Conservation (phyloP, 139 green algal species). For the Picochlorum sp. region DNA sequence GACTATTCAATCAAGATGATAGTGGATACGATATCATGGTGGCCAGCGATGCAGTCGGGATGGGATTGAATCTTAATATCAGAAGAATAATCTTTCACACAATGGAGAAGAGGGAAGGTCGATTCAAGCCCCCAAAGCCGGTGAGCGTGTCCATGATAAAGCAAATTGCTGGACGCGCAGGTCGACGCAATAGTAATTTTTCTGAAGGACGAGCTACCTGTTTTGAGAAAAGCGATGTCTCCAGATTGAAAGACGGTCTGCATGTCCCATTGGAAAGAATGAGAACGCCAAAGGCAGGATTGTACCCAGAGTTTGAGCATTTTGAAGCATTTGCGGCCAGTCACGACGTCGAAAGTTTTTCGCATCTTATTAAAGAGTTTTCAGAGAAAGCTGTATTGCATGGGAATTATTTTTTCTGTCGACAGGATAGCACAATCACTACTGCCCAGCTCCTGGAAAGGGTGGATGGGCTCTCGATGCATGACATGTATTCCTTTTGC, state of each 20-base stretch:
- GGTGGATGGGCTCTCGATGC: slow-evolving; percentile 20
- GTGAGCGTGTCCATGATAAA: slow-evolving; percentile 22
- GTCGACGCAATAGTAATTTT: slow-evolving; percentile 19
- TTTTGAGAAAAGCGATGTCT: slow-evolving; percentile 5
- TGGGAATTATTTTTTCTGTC: slow-evolving; percentile 43
- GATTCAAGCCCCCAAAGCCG: neutral
- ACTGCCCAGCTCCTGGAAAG: slow-evolving; percentile 21
- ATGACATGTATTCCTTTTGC: slow-evolving; percentile 33
- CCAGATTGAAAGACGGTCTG: slow-evolving; percentile 10
- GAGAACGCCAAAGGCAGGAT: slow-evolving; percentile 7
- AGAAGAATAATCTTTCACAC: slow-evolving; percentile 76
- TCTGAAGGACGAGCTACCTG: slow-evolving; percentile 20
- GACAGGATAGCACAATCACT: slow-evolving; percentile 26
- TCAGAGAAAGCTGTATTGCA: slow-evolving; percentile 19
- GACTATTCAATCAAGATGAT: slow-evolving; percentile 77
- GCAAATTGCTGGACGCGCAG: slow-evolving; percentile 40
- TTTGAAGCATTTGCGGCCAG: slow-evolving; percentile 40
- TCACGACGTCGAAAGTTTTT: neutral
- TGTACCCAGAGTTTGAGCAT: slow-evolving; percentile 64
- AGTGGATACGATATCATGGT: slow-evolving; percentile 72
- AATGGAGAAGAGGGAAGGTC: slow-evolving; percentile 67
- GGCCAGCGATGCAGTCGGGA: slow-evolving; percentile 89
- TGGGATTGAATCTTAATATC: slow-evolving; percentile 98
- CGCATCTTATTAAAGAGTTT: slow-evolving; percentile 17
- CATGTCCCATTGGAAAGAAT: slow-evolving; percentile 11